A percentile compares a stretch with the other conserved stretches of the same genome.
phyloP scores from a whole-genome alignment of 331 rosid genomes.

The Pyrus hybrid region DNA sequence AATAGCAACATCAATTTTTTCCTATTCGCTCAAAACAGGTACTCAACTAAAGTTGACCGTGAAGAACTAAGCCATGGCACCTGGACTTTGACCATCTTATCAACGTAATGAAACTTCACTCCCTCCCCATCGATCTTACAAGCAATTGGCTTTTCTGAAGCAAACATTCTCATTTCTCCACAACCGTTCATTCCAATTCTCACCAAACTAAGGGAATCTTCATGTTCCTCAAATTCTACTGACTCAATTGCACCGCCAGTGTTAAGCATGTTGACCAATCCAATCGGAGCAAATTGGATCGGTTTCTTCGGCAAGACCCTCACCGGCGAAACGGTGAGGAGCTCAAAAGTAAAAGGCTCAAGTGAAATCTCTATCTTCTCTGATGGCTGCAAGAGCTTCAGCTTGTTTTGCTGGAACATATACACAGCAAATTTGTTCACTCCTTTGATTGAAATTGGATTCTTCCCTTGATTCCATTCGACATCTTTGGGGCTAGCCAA shows the following conservation, averaged over 20 bases:
- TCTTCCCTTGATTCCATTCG: conserved; percentile 43
- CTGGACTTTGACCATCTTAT: conserved; percentile 30
- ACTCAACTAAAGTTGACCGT: conserved; percentile 33
- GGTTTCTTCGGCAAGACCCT: conserved; percentile 11
- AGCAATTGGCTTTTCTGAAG: conserved; percentile 40
- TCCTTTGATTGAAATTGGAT: conserved; percentile 26
- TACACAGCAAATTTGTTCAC: conserved; percentile 43
- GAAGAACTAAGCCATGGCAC: conserved; percentile 44
- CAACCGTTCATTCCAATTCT: conserved; percentile 34
- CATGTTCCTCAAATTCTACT: conserved; percentile 27
- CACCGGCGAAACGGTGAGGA: conserved; percentile 46
- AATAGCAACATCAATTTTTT: neutral
- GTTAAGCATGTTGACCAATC: conserved; percentile 62
- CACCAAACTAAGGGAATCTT: conserved; percentile 7
- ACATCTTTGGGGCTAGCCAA: conserved; percentile 44
- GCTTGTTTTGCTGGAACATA: conserved; percentile 33
- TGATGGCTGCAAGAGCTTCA: conserved; percentile 36
- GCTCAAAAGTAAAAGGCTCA: conserved; percentile 50
- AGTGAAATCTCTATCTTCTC: conserved; percentile 40
- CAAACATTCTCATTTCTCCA: conserved; percentile 51
- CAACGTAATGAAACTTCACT: conserved; percentile 36
- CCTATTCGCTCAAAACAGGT: conserved; percentile 26
- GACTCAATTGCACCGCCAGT: conserved; percentile 49
- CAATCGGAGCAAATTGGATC: conserved; percentile 53
- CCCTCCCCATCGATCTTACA: conserved; percentile 39